Percentiles rank a stretch among this genome's conserved stretches.
Conservation (phyloP, 257 asterid species). For the Gynochthodes officinalis region DNA sequence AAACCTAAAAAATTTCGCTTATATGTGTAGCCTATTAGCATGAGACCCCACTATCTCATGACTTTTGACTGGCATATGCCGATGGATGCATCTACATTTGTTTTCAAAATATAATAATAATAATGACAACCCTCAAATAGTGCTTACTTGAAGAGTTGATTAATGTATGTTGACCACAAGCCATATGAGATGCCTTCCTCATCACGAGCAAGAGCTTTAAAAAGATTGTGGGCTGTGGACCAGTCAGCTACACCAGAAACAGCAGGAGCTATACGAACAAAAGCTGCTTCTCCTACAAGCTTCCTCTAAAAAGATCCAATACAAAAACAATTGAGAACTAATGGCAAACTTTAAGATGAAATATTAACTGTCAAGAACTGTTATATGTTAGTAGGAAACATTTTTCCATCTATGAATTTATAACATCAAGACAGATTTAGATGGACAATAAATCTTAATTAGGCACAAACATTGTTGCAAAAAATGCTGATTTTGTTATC, state of each 20-base stretch:
- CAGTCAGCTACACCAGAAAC: slow-evolving; percentile 93
- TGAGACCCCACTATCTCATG: not conserved
- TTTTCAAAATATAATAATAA: no score
- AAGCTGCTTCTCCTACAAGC: slow-evolving; percentile 91
- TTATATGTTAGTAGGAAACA: not conserved
- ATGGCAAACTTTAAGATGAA: not conserved
- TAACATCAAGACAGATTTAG: not conserved
- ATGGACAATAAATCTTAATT: slow-evolving; percentile 4
- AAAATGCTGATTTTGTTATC: not conserved
- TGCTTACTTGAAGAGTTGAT: slow-evolving; percentile 87
- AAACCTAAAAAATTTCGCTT: not conserved
- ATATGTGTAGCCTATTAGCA: not conserved
- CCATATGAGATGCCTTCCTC: slow-evolving; percentile 66
- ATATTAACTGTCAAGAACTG: not conserved
- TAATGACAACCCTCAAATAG: not conserved
- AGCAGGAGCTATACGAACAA: slow-evolving; percentile 94
- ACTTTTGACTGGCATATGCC: not conserved
- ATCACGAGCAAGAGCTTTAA: slow-evolving; percentile 84
- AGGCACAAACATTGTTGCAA: not conserved
- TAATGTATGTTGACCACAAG: slow-evolving; percentile 73
- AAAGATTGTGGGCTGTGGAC: slow-evolving; percentile 84
- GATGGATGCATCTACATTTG: not conserved
- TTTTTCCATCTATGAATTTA: not conserved
- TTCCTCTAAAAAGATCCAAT: slow-evolving; percentile 45
- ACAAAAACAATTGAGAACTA: not conserved